These are phyloP conservation scores for Hirsutella minnesotensis DNA, from an alignment of 2,329 filamentous ascomycete species.

Conservation along the genomic window DNA sequence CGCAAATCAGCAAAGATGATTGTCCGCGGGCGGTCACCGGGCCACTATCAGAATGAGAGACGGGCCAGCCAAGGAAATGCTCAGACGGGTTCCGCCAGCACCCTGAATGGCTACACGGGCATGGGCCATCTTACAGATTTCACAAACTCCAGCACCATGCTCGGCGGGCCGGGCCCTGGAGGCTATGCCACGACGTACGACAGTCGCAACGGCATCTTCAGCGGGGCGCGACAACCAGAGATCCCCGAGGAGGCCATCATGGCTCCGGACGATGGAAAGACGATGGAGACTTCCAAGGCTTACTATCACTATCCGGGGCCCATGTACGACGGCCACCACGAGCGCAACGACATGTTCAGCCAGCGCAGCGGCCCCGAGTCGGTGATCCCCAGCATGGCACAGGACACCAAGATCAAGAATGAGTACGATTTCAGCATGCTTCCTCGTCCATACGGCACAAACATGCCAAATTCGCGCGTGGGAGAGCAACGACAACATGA, in stretches of 20 bases:
- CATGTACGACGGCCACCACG: slow-evolving; percentile 35
- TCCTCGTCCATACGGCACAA: slow-evolving; percentile 25
- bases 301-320: slow-evolving; percentile 43
- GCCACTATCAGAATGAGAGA: slow-evolving; percentile 64
- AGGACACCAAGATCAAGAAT: slow-evolving; percentile 32
- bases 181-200: slow-evolving; percentile 16
- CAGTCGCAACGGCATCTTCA: slow-evolving; percentile 22
- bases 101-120: slow-evolving; percentile 33
- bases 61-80: slow-evolving; percentile 59
- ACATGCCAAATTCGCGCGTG: slow-evolving; percentile 20
- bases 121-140: slow-evolving; percentile 17
- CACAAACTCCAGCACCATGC: slow-evolving; percentile 18
- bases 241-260: slow-evolving; percentile 39
- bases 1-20: slow-evolving; percentile 72
- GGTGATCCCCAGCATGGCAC: slow-evolving; percentile 18
- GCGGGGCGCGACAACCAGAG: slow-evolving; percentile 34
- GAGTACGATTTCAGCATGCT: slow-evolving; percentile 33
- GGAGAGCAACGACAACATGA: slow-evolving; percentile 26
- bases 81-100: slow-evolving; percentile 50
- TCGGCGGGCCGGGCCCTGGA: slow-evolving; percentile 16
- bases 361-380: slow-evolving; percentile 23
- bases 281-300: slow-evolving; percentile 33
- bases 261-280: slow-evolving; percentile 37
- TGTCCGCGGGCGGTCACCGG: slow-evolving; percentile 72
- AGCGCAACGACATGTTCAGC: slow-evolving; percentile 40